Percentiles rank a stretch among this genome's conserved stretches.
Evolutionary conservation across 768 basidiomycete species (phyloP).

Genomic region (Xerocomus brunneocitrinus): DNA sequence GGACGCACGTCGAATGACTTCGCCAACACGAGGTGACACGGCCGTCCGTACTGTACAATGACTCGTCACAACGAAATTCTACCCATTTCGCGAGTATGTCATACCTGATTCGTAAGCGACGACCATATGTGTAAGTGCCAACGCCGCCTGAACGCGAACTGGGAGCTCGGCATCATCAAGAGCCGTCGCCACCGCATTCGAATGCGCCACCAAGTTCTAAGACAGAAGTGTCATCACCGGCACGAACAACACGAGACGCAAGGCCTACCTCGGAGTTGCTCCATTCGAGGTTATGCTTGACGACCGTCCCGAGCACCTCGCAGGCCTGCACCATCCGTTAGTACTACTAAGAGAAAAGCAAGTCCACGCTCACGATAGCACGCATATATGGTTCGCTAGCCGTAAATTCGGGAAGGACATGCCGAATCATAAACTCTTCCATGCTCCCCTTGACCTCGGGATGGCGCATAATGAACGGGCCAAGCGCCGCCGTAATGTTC

Average conservation of each 20-base stretch:
- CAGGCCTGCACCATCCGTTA: slow-evolving; percentile 50
- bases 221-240: neutral
- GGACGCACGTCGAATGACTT: slow-evolving; percentile 74
- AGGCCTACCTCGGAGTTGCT: slow-evolving; percentile 52
- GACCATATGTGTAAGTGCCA: slow-evolving; percentile 78
- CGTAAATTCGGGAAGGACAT: slow-evolving; percentile 70
- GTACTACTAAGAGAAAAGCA: neutral
- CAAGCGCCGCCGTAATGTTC: slow-evolving; percentile 74
- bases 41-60: slow-evolving; percentile 53
- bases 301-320: slow-evolving; percentile 73
- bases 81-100: slow-evolving; percentile 10
- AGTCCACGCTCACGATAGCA: slow-evolving; percentile 55
- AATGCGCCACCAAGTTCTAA: slow-evolving; percentile 60
- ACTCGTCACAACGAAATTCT: neutral
- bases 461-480: slow-evolving; percentile 78
- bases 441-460: slow-evolving; percentile 73
- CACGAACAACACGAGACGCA: neutral
- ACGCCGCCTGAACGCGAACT: slow-evolving; percentile 77
- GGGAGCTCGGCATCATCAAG: slow-evolving; percentile 79
- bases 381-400: slow-evolving; percentile 68
- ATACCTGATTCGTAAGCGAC: slow-evolving; percentile 56
- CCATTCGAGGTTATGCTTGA: slow-evolving; percentile 66
- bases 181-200: slow-evolving; percentile 58
- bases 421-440: slow-evolving; percentile 70
- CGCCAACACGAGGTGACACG: slow-evolving; percentile 73